Evolutionary conservation across 2,329 filamentous ascomycete species (phyloP), one percentile per base, ranked within the genome.

Genomic region (Neopestalotiopsis sp.): DNA sequence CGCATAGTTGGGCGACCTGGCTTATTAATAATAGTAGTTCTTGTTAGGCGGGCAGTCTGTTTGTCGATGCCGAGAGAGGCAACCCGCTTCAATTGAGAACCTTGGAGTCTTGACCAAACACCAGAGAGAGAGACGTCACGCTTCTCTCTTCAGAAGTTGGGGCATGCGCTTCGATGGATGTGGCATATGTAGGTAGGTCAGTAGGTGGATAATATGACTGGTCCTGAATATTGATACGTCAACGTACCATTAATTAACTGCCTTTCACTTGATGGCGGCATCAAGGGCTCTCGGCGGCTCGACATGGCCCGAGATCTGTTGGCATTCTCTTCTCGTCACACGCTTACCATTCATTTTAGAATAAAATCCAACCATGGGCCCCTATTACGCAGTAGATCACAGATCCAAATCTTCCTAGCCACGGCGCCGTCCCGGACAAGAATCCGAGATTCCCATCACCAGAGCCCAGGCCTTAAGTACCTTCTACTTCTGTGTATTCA

Each of bases 401-500:
- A 66, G 57, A 34, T 66, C 32, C n/a, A 40, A 38, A 52, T 52
- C 45, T 67, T 34, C 38, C 65, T 56, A 42, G 58, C n/a, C 56
- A 40, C 42, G 45, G 14, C 59, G 32, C 61, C n/a, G 56, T 60
- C 59, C 32, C 20, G 58, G n/a, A 24, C 56, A 9, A 59, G n/a
- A 56, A 14, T 30, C 65, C 52, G 24, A 34, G n/a, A 52, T 20
- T 57, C 28, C 17, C 63, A n/a, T 57, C 49, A 20, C 4, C 42
- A 60, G 49, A 28, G 45, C 45, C 9, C 52, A 38, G 6, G 6
- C 6, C 7, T n/a, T 17, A 60, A 60, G 65, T 67, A 67, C 65
- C 65, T 67, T 67, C 65, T 67, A 59, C 65, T 67, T 67, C 56
- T 17, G 65, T 60, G 40, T 58, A 32, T 7, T n/a, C 42, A 49